Conservation (phyloP, 179 eudicot genomes). For the Nepenthes alata region DNA sequence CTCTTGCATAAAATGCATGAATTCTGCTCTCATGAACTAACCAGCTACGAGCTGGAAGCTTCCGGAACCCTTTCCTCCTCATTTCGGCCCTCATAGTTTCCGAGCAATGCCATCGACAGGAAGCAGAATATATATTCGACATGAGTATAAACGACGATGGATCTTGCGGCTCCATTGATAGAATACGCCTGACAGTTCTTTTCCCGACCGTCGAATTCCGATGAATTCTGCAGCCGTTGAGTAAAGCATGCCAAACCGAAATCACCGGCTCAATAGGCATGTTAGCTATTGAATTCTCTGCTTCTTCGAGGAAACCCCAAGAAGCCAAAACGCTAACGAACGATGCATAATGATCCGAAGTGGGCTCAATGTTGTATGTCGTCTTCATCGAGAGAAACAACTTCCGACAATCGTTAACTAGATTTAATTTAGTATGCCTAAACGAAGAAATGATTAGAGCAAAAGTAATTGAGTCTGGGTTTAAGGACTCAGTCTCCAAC, state of each 20-base stretch:
- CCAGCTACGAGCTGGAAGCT: constrained; percentile 75
- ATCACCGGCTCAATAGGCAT: constrained; percentile 54
- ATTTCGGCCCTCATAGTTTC: constrained; percentile 61
- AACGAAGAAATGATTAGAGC: constrained; percentile 53
- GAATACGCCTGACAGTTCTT: constrained; percentile 49
- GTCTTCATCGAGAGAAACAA: constrained; percentile 51
- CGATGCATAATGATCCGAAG: constrained; percentile 63
- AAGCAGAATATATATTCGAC: constrained; percentile 67
- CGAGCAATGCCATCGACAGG: constrained; percentile 83
- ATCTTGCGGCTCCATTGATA: constrained; percentile 48
- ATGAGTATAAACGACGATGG: constrained; percentile 55
- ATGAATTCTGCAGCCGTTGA: constrained; percentile 45
- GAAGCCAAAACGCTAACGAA: constrained; percentile 57
- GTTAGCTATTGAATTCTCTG: constrained; percentile 40
- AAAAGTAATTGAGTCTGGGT: constrained; percentile 51
- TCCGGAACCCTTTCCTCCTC: constrained; percentile 50
- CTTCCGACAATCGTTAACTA: constrained; percentile 49
- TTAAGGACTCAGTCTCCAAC: constrained; percentile 30
- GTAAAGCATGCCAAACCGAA: constrained; percentile 74
- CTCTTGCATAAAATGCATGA: constrained; percentile 76
- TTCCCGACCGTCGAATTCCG: constrained; percentile 29
- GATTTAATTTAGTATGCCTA: constrained; percentile 34
- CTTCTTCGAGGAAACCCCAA: constrained; percentile 74
- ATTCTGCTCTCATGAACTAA: constrained; percentile 40
- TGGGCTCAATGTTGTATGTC: constrained; percentile 37